Conservation (phyloP, 495 filamentous ascomycete species). For the Penicillium paxilli region DNA sequence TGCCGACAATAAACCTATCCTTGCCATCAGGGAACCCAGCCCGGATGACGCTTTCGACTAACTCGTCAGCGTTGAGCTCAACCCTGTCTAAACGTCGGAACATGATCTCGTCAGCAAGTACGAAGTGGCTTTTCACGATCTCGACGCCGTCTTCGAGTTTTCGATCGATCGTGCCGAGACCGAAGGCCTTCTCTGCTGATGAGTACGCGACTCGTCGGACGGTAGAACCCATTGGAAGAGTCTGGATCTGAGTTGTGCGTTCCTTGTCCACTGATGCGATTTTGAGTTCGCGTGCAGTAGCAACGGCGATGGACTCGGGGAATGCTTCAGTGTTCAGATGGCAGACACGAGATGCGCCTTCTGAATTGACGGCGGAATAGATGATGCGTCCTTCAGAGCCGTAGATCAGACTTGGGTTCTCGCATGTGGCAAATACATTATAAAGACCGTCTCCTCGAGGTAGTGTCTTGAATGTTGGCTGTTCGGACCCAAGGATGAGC, state of each 20-base stretch:
- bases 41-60: conserved; percentile 82
- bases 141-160: conserved; percentile 57
- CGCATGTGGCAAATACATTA: conserved; percentile 91
- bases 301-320: conserved; percentile 76
- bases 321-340: conserved; percentile 80
- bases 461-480: conserved; percentile 76
- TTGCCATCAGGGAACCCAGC: conserved; percentile 60
- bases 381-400: conserved; percentile 82
- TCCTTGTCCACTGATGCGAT: conserved; percentile 82
- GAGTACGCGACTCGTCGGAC: conserved; percentile 88
- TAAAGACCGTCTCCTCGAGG: conserved; percentile 62
- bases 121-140: conserved; percentile 58
- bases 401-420: conserved; percentile 92
- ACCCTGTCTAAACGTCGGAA: conserved; percentile 55
- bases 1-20: conserved; percentile 89
- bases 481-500: conserved; percentile 82
- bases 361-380: conserved; percentile 94
- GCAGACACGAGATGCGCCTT: conserved; percentile 77
- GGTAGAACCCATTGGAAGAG: conserved; percentile 75
- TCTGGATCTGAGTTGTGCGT: conserved; percentile 81
- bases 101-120: conserved; percentile 59
- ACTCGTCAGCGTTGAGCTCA: conserved; percentile 62
- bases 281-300: conserved; percentile 72
- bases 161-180: conserved; percentile 78
- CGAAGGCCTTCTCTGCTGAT: conserved; percentile 74